Evolutionary conservation across 2,329 filamentous ascomycete genomes (phyloP).

Genomic region (Rhynchosporium secalis): DNA sequence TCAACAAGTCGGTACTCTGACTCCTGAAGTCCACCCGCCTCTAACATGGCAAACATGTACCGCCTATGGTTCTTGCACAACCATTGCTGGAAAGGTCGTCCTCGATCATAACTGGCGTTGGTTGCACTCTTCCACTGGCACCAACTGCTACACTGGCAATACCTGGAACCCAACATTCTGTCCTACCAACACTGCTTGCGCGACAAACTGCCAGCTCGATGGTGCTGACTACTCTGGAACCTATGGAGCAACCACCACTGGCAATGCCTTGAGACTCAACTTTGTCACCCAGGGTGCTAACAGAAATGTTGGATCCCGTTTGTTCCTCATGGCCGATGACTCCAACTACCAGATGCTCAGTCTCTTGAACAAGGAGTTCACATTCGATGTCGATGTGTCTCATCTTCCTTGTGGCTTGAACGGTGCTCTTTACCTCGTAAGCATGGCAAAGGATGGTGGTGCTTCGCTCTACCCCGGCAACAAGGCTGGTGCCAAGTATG

Average conservation of each 20-base stretch:
- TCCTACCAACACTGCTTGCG: constrained; percentile 46
- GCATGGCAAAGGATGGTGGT: constrained; percentile 65
- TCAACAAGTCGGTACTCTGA: constrained; percentile 50
- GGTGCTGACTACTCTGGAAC: constrained; percentile 53
- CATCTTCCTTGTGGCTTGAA: constrained; percentile 69
- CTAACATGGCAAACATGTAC: constrained; percentile 55
- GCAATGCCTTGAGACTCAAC: constrained; percentile 53
- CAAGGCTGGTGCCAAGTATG: constrained; percentile 59
- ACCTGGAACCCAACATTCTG: constrained; percentile 47
- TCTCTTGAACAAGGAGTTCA: constrained; percentile 46
- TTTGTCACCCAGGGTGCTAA: constrained; percentile 54
- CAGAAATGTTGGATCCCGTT: constrained; percentile 54
- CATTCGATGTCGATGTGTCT: constrained; percentile 64
- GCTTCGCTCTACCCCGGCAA: constrained; percentile 50
- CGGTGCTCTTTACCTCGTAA: constrained; percentile 66
- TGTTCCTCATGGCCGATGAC: constrained; percentile 64
- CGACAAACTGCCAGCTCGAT: constrained; percentile 53
- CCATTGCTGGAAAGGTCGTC: constrained; percentile 49
- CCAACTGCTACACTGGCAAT: constrained; percentile 46
- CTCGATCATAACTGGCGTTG: constrained; percentile 61
- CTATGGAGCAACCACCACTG: constrained; percentile 55
- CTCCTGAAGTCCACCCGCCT: constrained; percentile 51
- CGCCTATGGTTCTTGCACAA: constrained; percentile 48
- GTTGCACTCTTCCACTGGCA: constrained; percentile 46
- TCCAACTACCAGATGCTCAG: constrained; percentile 65